Conservation (phyloP, 768 basidiomycete genomes). For the Mycena latifolia region DNA sequence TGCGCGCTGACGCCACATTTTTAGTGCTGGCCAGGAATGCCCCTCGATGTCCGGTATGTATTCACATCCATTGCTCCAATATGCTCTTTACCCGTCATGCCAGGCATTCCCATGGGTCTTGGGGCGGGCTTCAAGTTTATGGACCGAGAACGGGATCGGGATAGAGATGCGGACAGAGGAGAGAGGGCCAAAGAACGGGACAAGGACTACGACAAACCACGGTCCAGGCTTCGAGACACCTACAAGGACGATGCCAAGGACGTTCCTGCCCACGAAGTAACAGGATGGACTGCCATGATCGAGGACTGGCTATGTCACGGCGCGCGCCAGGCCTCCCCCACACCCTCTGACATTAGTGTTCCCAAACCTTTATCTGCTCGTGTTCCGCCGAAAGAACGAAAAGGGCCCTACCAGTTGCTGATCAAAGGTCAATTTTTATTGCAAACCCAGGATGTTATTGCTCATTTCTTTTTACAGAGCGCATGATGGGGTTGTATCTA, state of each 20-base stretch:
- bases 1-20: conserved; percentile 32
- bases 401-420: conserved; percentile 87
- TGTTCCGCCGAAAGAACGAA: conserved; percentile 56
- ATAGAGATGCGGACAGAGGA: conserved; percentile 51
- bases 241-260: conserved; percentile 54
- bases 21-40: conserved; percentile 79
- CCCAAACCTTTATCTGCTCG: conserved; percentile 58
- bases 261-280: conserved; percentile 41
- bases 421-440: conserved; percentile 65
- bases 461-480: conserved; percentile 50
- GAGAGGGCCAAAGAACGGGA: conserved; percentile 52
- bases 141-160: conserved; percentile 59
- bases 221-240: conserved; percentile 40
- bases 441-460: not conserved
- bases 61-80: conserved; percentile 2
- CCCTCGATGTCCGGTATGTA: conserved; percentile 77
- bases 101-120: conserved; percentile 83
- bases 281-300: conserved; percentile 82
- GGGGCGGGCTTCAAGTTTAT: conserved; percentile 83
- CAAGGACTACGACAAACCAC: conserved; percentile 48
- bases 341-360: conserved; percentile 58
- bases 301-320: conserved; percentile 79
- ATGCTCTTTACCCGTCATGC: not conserved
- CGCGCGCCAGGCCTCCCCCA: conserved; percentile 50
- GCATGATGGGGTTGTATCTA: conserved; percentile 91